A percentile compares a stretch with the other conserved stretches of the same genome.
These are phyloP conservation scores for Clarireedia homoeocarpa DNA, from an alignment of 2,329 filamentous ascomycete species.

Conservation along the genomic window DNA sequence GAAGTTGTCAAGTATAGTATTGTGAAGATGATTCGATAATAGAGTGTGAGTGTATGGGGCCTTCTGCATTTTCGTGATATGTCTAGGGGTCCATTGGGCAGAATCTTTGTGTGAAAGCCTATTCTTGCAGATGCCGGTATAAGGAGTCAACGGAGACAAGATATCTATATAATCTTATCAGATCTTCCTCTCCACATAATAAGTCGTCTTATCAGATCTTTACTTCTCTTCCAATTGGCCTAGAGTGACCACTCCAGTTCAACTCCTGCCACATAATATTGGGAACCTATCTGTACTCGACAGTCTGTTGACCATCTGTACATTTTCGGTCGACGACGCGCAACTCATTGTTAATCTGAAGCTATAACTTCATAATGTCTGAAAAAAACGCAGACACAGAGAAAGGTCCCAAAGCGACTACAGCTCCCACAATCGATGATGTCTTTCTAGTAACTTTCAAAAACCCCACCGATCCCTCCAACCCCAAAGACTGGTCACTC, in stretches of 20 bases:
- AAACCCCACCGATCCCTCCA: slow-evolving; percentile 29
- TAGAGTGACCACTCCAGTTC: neutral
- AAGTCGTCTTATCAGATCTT: neutral
- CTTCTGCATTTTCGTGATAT: too few relatives aligned
- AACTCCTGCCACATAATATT: neutral
- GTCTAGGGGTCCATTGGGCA: too few relatives aligned
- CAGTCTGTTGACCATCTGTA: neutral
- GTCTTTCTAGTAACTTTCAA: slow-evolving; percentile 16
- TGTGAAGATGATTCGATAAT: neutral
- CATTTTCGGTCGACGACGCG: neutral
- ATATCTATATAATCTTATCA: neutral
- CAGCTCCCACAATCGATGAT: slow-evolving; percentile 1
- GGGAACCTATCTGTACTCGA: neutral
- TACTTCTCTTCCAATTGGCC: neutral
- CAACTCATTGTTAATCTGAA: neutral
- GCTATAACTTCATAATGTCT: neutral
- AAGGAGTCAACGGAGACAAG: neutral
- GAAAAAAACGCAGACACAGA: neutral
- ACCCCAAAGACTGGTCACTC: slow-evolving; percentile 38
- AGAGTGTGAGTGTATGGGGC: neutral
- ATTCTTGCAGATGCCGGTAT: neutral
- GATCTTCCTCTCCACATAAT: neutral
- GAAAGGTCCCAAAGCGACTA: neutral
- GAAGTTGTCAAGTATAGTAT: neutral
- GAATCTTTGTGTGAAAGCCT: neutral